Conservation (phyloP, 2,329 filamentous ascomycete genomes). For the Colletotrichum sp. region DNA sequence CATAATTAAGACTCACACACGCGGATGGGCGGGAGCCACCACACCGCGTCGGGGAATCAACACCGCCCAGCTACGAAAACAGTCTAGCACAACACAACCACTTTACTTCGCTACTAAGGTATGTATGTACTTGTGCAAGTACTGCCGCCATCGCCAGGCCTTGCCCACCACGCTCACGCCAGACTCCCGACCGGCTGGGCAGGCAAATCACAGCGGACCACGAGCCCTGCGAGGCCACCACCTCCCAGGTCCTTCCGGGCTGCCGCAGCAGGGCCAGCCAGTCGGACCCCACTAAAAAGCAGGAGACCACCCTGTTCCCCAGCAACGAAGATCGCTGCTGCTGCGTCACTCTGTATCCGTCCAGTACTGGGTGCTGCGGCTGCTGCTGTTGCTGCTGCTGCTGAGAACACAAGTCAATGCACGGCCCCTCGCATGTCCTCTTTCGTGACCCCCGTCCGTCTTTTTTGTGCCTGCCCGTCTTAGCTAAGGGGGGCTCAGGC, state of each 20-base stretch:
- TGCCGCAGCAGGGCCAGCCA: not conserved
- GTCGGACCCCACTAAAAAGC: not conserved
- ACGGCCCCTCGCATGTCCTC: not conserved
- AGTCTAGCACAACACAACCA: not conserved
- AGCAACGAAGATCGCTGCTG: slow-evolving; percentile 22
- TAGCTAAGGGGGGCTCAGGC: not conserved
- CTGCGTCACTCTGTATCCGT: not conserved
- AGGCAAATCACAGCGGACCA: slow-evolving; percentile 3
- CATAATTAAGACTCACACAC: not conserved
- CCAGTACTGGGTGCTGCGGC: not conserved
- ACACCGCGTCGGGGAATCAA: not conserved
- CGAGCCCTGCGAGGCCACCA: not conserved
- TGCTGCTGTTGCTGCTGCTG: not conserved
- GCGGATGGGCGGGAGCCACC: not conserved
- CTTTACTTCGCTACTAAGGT: not conserved
- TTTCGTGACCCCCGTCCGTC: not conserved
- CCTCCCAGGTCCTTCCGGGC: not conserved
- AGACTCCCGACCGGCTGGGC: not conserved
- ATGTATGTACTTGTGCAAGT: not conserved
- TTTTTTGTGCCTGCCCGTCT: not conserved
- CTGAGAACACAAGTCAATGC: not conserved
- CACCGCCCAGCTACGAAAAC: not conserved
- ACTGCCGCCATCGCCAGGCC: not conserved
- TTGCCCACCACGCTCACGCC: not conserved
- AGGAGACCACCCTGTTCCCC: slow-evolving; percentile 18